Conservation (phyloP, 179 eudicot species). For the Beta corolliflora region DNA sequence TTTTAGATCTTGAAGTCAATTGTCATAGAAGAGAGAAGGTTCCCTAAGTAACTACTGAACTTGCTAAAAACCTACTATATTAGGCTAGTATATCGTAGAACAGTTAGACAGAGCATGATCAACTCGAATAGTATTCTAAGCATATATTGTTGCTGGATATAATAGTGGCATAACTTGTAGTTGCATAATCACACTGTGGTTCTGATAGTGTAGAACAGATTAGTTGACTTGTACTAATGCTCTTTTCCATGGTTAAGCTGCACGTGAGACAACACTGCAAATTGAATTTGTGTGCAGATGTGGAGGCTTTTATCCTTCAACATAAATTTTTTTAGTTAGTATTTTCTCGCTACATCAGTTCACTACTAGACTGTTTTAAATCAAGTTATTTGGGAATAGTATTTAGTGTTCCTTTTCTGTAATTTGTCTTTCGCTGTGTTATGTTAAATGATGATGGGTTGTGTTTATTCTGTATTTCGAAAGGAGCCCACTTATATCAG, state of each 20-base stretch:
- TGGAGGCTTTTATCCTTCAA: not conserved
- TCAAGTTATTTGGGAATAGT: not conserved
- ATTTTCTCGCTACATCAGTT: not conserved
- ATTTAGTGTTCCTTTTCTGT: not conserved
- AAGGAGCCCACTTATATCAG: not conserved
- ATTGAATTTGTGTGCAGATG: not conserved
- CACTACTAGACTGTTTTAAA: not conserved
- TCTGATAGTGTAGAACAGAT: conserved; percentile 1
- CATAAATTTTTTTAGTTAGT: not conserved
- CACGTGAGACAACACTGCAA: not conserved
- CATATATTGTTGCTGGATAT: not conserved
- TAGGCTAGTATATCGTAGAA: not conserved
- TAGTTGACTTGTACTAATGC: not conserved
- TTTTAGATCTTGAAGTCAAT: no score
- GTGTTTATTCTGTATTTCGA: not conserved
- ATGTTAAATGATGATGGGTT: not conserved
- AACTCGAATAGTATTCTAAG: not conserved
- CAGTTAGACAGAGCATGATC: not conserved
- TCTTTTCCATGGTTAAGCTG: not conserved
- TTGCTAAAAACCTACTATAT: not conserved
- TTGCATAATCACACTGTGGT: not conserved
- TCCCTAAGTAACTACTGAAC: not conserved
- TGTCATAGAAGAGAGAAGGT: not conserved
- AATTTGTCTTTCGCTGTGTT: not conserved
- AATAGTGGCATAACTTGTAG: not conserved